Base-by-base conservation (phyloP, 1,139 yeast genomes). In the Debaryomycetaceae sp. region DNA sequence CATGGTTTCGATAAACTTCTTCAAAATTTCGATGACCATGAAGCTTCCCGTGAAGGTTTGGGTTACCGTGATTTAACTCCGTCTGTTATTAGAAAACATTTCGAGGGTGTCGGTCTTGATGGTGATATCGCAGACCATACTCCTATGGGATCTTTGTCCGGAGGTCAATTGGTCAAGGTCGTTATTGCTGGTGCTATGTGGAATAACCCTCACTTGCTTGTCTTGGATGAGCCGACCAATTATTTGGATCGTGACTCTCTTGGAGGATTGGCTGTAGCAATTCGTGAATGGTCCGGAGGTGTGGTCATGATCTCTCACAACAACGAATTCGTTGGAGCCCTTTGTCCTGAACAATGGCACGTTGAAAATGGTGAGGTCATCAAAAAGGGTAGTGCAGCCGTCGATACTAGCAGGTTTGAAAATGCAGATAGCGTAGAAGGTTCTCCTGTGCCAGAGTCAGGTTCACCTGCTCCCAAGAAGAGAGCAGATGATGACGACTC, bases 181-280 rank as follows among this genome's bases (percentile, higher is more conserved):
- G 98, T 92, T 47, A 91, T 92, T 73, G 98, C 98, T 14, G 98
- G 98, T 67, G 98, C 98, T 50, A 92, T 92, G 95, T 92, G 98
- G 98, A 91, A 92, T 69, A 92, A 92, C 61, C 98, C 98, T n/a
- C 98, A 92, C 67, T 78, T 92, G 67, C 79, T 92, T 49, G 98
- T 92, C 33, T 77, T 92, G 50, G 98, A 92, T 67, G 98, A 92
- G 78, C 98, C 98, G 61, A 92, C 98, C 57, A 92, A 92, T 70
- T 92, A 92, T 75, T 77, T 92, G 69, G 98, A 92, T 67, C 83
- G 98, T 73, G 98, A 92, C 62, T 91, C 98, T 19, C 75, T 92
- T 47, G 98, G 98, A 59, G 98, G 98, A 36, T 76, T 92, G 52
- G 98, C 98, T 15, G 81, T 91, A 53, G 98, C 98, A 40, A 92